Evolutionary conservation across 1,139 yeast species (phyloP), one percentile per base, ranked within the genome.

Genomic region (Scheffersomyces parashehatae): DNA sequence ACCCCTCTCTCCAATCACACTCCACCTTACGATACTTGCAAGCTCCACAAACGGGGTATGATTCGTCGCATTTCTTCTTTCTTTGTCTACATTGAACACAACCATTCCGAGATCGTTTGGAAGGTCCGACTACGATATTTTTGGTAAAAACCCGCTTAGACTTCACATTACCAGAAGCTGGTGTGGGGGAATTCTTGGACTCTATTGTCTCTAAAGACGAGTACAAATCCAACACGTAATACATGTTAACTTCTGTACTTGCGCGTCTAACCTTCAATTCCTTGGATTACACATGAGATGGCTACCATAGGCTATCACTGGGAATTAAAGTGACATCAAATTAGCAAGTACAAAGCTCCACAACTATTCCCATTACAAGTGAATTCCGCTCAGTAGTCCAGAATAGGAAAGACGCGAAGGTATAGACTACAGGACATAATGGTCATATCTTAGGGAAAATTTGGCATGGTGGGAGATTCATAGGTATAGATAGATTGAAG

Each of bases 61-160:
- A 34, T 33, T 54, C 59, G 33, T 54, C 59, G 35, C 59, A 54
- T 31, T 53, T 53, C 36, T 42, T 42, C 45, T 34, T 41, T 16
- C 42, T 31, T 33, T 33, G 37, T n/a, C 43, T 14, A 30, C 43
- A 40, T 12, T 35, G 39, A 26, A 32, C 31, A 24, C 43, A 40
- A 3, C 43, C 43, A 26, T 36, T 40, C 16, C 40, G 32, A 12
- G 43, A 40, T 14, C 43, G 32, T 33, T 36, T 36, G 10, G 37
- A n/a, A 5, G 42, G 39, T 4, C 42, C 42, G 26, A 13, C 31
- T 5, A 40, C 34, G n/a, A 40, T 40, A 16, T 40, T 40, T 13
- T 36, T 36, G 11, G 39, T 13, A 7, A 14, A 29, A 15, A 31
- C 35, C 24, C 15, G 20, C 4, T 40, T 38, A 15, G 26, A 29